Conservation (phyloP, 495 filamentous ascomycete species). For the Xylaria acuta region DNA sequence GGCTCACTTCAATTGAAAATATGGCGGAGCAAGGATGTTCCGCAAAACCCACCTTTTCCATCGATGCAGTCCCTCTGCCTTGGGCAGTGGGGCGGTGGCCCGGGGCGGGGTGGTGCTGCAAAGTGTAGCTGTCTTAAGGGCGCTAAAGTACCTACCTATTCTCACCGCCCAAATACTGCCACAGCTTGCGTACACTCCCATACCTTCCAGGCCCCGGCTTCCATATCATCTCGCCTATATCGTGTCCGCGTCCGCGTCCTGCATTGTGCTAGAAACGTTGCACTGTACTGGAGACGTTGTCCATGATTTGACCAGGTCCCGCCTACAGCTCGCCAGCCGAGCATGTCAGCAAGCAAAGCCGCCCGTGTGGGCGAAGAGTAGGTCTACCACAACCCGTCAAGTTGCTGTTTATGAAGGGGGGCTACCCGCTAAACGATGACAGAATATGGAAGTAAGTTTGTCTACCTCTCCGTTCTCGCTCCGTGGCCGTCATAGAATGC, state of each 20-base stretch:
- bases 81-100: neutral
- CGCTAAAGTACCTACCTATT: neutral
- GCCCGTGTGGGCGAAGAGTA: conserved; percentile 97
- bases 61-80: neutral
- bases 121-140: neutral
- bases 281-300: conserved; percentile 17
- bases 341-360: conserved; percentile 86
- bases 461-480: neutral
- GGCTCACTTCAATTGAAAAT: conserved; percentile 31
- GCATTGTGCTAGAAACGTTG: conserved; percentile 1
- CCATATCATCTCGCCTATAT: neutral
- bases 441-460: conserved; percentile 97
- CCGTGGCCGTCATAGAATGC: neutral
- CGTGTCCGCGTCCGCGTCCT: neutral
- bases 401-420: neutral
- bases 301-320: conserved; percentile 31
- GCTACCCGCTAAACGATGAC: conserved; percentile 38
- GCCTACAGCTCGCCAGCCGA: conserved; percentile 35
- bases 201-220: neutral
- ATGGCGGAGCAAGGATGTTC: conserved; percentile 26
- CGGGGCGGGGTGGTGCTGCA: neutral
- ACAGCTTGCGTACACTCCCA: conserved; percentile 2
- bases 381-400: conserved; percentile 46
- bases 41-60: neutral
- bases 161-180: conserved; percentile 27